Evolutionary conservation across 768 basidiomycete genomes (phyloP).

Genomic region (Wakefieldia striispora): DNA sequence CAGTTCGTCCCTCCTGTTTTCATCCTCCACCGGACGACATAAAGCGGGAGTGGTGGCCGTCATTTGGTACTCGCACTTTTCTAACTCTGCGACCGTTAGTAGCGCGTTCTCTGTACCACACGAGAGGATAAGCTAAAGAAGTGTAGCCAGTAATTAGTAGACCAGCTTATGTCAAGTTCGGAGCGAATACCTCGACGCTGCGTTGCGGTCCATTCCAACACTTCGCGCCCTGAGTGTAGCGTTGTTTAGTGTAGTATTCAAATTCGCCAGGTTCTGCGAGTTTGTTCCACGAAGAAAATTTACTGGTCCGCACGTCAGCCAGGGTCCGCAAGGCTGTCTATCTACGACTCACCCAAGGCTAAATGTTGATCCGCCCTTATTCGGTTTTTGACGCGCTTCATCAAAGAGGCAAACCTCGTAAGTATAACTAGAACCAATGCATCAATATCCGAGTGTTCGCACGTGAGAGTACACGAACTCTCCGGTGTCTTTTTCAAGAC

Average conservation of each 20-base stretch:
- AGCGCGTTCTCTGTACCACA: conserved; percentile 88
- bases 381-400: conserved; percentile 84
- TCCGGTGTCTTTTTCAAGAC: conserved; percentile 79
- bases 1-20: conserved; percentile 29
- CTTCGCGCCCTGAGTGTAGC: conserved; percentile 79
- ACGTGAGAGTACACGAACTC: conserved; percentile 63
- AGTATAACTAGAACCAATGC: conserved; percentile 60
- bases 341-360: conserved; percentile 72
- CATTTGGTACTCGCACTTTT: conserved; percentile 95
- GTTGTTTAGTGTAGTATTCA: conserved; percentile 78
- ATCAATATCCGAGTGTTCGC: conserved; percentile 6
- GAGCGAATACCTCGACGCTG: conserved; percentile 63
- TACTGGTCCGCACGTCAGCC: conserved; percentile 39
- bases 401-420: conserved; percentile 94
- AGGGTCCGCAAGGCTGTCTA: background rate
- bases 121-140: conserved; percentile 63
- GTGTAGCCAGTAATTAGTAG: conserved; percentile 1
- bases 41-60: conserved; percentile 84
- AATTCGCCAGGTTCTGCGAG: conserved; percentile 56
- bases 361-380: conserved; percentile 68
- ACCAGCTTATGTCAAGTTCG: background rate
- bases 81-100: conserved; percentile 77
- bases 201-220: conserved; percentile 98
- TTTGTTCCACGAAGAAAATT: conserved; percentile 77
- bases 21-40: conserved; percentile 50